Base-by-base conservation (phyloP, 2,329 filamentous ascomycete genomes). In the Alternaria postmessia region DNA sequence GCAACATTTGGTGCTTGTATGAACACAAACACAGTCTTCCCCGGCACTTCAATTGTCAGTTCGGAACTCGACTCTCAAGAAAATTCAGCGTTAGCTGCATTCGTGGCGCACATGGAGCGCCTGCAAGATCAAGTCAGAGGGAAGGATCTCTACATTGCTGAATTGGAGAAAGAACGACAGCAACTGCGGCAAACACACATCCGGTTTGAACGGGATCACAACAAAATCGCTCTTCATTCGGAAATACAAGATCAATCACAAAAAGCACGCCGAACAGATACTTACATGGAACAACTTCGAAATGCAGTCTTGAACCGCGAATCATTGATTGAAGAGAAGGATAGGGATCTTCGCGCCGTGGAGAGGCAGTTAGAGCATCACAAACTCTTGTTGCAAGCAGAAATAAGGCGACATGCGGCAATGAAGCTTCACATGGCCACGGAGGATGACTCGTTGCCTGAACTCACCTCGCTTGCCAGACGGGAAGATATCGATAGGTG, bases 341-440 rank as follows among this genome's bases (percentile, higher is more conserved):
- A 74, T 20, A 72, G 71, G 44, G 63, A 68, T 2, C 56, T 78
- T 1, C 68, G 69, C 22, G 66, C 64, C 7, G 54, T 73, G 1
- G 68, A 78, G 59, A 74, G 69, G 30, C 78, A 82, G 56, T 65
- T 81, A 9, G 79, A 81, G 36, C 73, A 76, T 26, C 77, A 80
- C 61, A 77, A 79, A 44, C 65, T 76, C 1, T 68, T 83, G 3
- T 65, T 82, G 7, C 74, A 81, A 32, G 69, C 74, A 0, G 80
- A 82, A 55, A 75, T 82, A 32, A 71, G 79, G 42, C 76, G 73
- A 20, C 75, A 81, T 61, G 75, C 76, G 5, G 73, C 64, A 16
- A 65, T 69, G 28, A 64, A 68, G 26, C 55, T 73, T n/a, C 60
- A 68, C 32, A 42, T 66, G 14, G 53, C 66, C 46, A 51, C 54